Conservation (phyloP, 1,284 basidiomycete genomes). For the Paramarasmius palmivorus region DNA sequence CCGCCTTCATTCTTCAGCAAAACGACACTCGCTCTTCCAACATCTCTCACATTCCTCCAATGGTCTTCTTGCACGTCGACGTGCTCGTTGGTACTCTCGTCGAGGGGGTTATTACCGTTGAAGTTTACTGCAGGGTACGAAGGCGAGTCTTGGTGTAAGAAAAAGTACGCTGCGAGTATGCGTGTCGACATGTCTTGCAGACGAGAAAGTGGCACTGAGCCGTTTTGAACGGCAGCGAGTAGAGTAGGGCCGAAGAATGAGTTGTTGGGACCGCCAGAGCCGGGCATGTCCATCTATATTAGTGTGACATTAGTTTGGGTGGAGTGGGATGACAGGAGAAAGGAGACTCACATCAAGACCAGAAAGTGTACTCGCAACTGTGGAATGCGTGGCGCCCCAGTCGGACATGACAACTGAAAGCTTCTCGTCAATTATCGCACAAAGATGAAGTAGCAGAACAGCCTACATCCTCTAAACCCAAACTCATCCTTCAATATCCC, state of each 20-base stretch:
- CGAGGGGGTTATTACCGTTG: slow-evolving; percentile 47
- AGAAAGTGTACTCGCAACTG: slow-evolving; percentile 12
- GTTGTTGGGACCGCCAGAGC: slow-evolving; percentile 18
- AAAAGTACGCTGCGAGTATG: slow-evolving; percentile 64
- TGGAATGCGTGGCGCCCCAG: slow-evolving; percentile 21
- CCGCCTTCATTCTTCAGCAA: slow-evolving; percentile 74
- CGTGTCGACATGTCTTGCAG: slow-evolving; percentile 37
- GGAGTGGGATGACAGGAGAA: neutral
- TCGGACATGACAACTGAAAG: slow-evolving; percentile 14
- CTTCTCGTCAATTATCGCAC: neutral
- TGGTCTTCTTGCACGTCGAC: slow-evolving; percentile 80
- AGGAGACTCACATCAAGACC: slow-evolving; percentile 16
- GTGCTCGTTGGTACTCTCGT: slow-evolving; percentile 56
- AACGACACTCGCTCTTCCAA: slow-evolving; percentile 73
- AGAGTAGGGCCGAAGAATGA: slow-evolving; percentile 23
- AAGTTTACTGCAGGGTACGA: slow-evolving; percentile 57
- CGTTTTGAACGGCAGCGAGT: slow-evolving; percentile 33
- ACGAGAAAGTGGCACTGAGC: slow-evolving; percentile 40
- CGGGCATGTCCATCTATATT: slow-evolving; percentile 14
- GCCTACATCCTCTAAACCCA: slow-evolving; percentile 75
- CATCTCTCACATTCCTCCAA: slow-evolving; percentile 58
- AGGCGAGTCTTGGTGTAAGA: slow-evolving; percentile 50
- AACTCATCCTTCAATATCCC: slow-evolving; percentile 78
- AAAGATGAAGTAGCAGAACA: neutral
- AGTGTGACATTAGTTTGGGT: neutral